Conservation (phyloP, 345 rosid species). For the Raphanus sativus region DNA sequence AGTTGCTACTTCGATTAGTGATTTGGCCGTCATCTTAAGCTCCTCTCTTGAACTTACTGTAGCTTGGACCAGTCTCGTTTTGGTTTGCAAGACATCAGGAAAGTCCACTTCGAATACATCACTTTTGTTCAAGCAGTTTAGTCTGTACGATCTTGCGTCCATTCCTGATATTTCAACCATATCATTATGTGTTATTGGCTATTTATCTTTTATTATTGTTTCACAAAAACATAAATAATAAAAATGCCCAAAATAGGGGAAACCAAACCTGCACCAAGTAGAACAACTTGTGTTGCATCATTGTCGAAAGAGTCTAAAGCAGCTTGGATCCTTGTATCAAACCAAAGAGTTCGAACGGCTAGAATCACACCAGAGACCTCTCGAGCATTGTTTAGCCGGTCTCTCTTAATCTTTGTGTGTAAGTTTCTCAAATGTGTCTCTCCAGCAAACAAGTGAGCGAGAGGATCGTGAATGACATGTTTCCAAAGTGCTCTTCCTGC, state of each 20-base stretch:
- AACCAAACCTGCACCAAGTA: slow-evolving; percentile 91
- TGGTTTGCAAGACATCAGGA: slow-evolving; percentile 64
- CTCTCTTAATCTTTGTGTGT: slow-evolving; percentile 74
- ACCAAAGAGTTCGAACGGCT: slow-evolving; percentile 88
- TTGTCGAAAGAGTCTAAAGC: slow-evolving; percentile 54
- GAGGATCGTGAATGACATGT: slow-evolving; percentile 69
- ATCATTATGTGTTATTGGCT: not conserved
- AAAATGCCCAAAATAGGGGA: not conserved
- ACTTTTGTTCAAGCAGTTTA: slow-evolving; percentile 67
- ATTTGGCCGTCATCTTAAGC: slow-evolving; percentile 58
- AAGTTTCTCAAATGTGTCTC: slow-evolving; percentile 69
- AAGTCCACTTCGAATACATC: slow-evolving; percentile 87
- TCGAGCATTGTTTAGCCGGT: slow-evolving; percentile 63
- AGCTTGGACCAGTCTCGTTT: slow-evolving; percentile 62
- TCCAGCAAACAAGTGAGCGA: slow-evolving; percentile 82
- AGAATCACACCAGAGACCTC: slow-evolving; percentile 83
- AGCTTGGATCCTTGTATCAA: slow-evolving; percentile 77
- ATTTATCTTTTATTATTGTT: not conserved
- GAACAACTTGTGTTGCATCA: slow-evolving; percentile 68
- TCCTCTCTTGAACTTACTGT: slow-evolving; percentile 49
- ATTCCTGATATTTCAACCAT: slow-evolving; percentile 53
- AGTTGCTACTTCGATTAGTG: slow-evolving; percentile 75
- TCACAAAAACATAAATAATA: not conserved
- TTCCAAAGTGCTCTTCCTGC: slow-evolving; percentile 96
- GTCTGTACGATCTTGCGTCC: slow-evolving; percentile 89